Evolutionary conservation across 768 basidiomycete genomes (phyloP).

Genomic region (Harrya chromipes): DNA sequence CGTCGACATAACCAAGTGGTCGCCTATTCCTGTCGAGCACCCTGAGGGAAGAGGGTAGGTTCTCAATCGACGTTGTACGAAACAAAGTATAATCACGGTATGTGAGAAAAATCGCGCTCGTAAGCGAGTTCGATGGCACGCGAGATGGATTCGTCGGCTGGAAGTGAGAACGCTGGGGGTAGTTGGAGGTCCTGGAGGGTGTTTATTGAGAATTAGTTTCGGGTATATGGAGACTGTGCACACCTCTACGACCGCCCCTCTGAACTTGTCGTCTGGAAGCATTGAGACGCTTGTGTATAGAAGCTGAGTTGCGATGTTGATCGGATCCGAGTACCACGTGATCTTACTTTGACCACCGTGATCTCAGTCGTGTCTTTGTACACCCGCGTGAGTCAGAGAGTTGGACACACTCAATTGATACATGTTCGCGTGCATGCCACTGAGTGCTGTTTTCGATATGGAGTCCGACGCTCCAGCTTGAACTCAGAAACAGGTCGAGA

Average conservation of each 20-base stretch:
- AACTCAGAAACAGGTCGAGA: too few relatives aligned
- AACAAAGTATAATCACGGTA: conserved; percentile 57
- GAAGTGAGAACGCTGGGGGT: conserved; percentile 84
- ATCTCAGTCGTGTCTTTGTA: too few relatives aligned
- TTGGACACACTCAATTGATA: too few relatives aligned
- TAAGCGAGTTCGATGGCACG: conserved; percentile 85
- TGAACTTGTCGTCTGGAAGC: conserved; percentile 53
- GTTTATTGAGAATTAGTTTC: conserved; percentile 1
- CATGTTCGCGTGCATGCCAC: too few relatives aligned
- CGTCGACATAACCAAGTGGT: conserved; percentile 84
- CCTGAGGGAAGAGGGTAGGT: conserved; percentile 37
- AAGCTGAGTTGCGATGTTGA: background rate
- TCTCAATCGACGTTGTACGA: background rate
- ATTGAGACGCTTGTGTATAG: conserved; percentile 1
- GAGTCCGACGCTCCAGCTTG: too few relatives aligned
- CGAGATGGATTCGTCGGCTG: conserved; percentile 64
- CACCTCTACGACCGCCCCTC: conserved; percentile 91
- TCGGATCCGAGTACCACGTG: background rate
- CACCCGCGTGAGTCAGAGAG: too few relatives aligned
- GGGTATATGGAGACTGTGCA: background rate
- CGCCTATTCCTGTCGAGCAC: conserved; percentile 70
- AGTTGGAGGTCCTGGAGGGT: conserved; percentile 58
- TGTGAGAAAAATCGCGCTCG: conserved; percentile 91
- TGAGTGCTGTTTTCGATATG: too few relatives aligned
- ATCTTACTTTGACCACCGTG: background rate